These are phyloP conservation scores for Tremella mesenterica DNA, from an alignment of 768 basidiomycete genomes.

Conservation along the genomic window DNA sequence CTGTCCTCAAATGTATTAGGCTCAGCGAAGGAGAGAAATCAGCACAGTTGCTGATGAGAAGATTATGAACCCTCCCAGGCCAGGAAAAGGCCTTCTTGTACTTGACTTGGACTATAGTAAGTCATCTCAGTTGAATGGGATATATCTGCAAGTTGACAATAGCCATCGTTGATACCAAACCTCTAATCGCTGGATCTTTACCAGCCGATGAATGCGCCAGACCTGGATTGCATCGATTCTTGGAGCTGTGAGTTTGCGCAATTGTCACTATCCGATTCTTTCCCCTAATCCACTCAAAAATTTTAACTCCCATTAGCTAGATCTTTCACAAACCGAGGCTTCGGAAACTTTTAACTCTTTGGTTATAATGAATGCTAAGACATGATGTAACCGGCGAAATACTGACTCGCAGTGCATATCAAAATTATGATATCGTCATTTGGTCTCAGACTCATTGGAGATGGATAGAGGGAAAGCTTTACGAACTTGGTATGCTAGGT, in stretches of 20 bases:
- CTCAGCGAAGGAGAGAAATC: neutral
- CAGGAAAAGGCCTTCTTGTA: constrained; percentile 71
- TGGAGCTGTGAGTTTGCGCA: constrained; percentile 50
- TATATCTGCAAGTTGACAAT: neutral
- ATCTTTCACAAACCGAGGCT: too few relatives aligned
- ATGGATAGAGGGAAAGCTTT: constrained; percentile 79
- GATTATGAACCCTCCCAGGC: constrained; percentile 65
- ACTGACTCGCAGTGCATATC: constrained; percentile 52
- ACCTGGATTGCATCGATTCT: constrained; percentile 72
- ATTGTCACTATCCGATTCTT: neutral
- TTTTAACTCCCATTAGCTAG: neutral
- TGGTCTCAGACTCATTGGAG: constrained; percentile 78
- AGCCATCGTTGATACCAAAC: constrained; percentile 80
- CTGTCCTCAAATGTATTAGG: too few relatives aligned
- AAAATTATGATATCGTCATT: constrained; percentile 79
- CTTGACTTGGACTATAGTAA: constrained; percentile 82
- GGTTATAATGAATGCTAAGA: too few relatives aligned
- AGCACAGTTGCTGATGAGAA: constrained; percentile 45
- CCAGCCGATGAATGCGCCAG: constrained; percentile 74
- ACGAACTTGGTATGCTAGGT: constrained; percentile 77
- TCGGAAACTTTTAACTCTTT: too few relatives aligned
- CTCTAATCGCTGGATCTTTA: constrained; percentile 67
- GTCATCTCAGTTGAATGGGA: constrained; percentile 21
- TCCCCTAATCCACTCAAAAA: neutral
- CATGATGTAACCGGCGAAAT: too few relatives aligned